Evolutionary conservation across 768 basidiomycete genomes (phyloP).

Genomic region (Tephrocybe sp.): DNA sequence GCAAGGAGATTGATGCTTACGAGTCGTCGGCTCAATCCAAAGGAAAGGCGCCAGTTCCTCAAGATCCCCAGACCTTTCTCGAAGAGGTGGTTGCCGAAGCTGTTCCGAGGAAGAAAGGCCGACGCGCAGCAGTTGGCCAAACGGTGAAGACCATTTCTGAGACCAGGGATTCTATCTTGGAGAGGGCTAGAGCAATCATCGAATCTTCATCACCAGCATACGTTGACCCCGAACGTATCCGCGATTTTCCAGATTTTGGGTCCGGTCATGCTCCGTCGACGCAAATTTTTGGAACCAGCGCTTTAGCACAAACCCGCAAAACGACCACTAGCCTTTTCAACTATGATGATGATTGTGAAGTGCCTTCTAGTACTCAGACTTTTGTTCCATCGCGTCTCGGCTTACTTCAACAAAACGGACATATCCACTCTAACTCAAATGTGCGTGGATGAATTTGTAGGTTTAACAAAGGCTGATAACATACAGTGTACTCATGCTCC

Average conservation of each 20-base stretch:
- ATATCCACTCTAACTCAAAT: not conserved
- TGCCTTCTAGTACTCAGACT: conserved; percentile 23
- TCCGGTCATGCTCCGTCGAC: conserved; percentile 20
- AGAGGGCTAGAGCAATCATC: conserved; percentile 33
- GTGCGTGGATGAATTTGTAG: conserved; percentile 1
- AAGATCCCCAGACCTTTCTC: conserved; percentile 40
- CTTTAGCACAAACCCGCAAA: conserved; percentile 24
- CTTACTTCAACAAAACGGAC: not conserved
- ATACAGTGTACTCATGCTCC: conserved; percentile 18
- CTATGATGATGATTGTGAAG: conserved; percentile 7
- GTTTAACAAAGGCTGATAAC: conserved; percentile 28
- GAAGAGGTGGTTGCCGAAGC: conserved; percentile 50
- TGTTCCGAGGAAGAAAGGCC: conserved; percentile 43
- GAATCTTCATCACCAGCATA: conserved; percentile 13
- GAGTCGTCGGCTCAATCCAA: conserved; percentile 12
- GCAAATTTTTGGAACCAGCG: conserved; percentile 39
- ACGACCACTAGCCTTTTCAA: conserved; percentile 13
- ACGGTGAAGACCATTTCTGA: conserved; percentile 45
- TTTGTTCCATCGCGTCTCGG: conserved; percentile 33
- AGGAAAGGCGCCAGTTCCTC: conserved; percentile 17
- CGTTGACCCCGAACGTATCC: conserved; percentile 13
- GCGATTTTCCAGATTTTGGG: conserved; percentile 6
- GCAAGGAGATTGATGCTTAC: conserved; percentile 37
- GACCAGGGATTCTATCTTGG: conserved; percentile 42
- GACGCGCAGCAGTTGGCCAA: conserved; percentile 31